Conservation (phyloP, 805 yeast genomes). For the Nakazawaea anatomiae region DNA sequence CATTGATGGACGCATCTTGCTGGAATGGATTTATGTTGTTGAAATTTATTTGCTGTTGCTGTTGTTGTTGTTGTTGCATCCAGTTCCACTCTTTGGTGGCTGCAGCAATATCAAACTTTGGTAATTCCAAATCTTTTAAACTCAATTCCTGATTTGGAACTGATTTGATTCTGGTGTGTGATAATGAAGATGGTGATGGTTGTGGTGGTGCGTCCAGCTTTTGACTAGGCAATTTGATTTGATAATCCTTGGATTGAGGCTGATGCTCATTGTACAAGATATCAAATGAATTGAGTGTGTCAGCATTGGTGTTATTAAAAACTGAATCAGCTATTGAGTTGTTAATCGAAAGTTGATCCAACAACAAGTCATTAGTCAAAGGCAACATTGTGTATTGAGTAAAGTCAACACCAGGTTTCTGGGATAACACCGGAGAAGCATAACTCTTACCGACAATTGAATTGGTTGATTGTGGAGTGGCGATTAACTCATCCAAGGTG, state of each 20-base stretch:
- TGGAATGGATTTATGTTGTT: not conserved
- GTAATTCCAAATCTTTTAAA: not conserved
- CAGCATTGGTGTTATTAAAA: not conserved
- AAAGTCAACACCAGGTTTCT: not conserved
- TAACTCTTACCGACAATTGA: constrained; percentile 1
- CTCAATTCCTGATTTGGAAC: not conserved
- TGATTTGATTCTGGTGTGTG: not conserved
- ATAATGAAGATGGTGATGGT: not conserved
- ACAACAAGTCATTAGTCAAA: constrained; percentile 1
- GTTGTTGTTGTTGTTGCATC: not conserved
- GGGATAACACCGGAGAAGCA: not conserved
- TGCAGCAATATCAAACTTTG: not conserved
- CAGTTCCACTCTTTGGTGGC: constrained; percentile 4
- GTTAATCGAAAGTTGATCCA: not conserved
- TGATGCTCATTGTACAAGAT: not conserved
- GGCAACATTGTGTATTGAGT: not conserved
- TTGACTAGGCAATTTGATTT: not conserved
- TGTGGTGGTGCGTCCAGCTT: not conserved
- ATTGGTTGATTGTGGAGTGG: constrained; percentile 3
- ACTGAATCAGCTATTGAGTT: not conserved
- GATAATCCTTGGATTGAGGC: constrained; percentile 1
- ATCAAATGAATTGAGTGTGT: not conserved
- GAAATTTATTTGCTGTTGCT: not conserved
- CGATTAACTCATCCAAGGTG: constrained; percentile 1
- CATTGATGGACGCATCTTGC: too few species aligned